Evolutionary conservation across 1,284 basidiomycete genomes (phyloP).

Genomic region (Pascua guehoae): DNA sequence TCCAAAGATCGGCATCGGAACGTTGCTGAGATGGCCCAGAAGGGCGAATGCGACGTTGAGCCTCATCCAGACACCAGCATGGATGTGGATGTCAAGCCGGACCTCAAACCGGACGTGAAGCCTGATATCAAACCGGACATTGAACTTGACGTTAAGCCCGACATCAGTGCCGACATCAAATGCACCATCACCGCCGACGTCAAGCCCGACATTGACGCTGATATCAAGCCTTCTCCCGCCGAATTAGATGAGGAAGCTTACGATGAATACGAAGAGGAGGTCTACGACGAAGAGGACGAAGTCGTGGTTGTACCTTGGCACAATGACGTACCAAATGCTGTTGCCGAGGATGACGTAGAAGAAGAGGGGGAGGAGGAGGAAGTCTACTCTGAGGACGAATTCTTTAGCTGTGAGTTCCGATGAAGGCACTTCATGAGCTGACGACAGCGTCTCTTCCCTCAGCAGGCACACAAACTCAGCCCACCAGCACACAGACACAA

Average conservation of each 20-base stretch:
- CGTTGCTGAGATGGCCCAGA: too few species aligned
- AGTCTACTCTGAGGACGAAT: constrained; percentile 32
- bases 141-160: neutral
- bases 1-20: too few species aligned
- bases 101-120: neutral
- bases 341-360: constrained; percentile 6
- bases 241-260: neutral
- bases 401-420: constrained; percentile 2
- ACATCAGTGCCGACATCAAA: neutral
- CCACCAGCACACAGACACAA: neutral
- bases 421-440: neutral
- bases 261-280: constrained; percentile 20
- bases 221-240: neutral
- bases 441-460: neutral
- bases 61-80: neutral
- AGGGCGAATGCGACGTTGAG: too few species aligned
- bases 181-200: neutral
- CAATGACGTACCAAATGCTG: constrained; percentile 7
- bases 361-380: constrained; percentile 9
- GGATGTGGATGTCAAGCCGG: neutral
- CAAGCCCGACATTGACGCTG: neutral
- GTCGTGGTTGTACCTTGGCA: neutral
- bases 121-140: neutral
- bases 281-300: constrained; percentile 21
- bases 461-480: neutral